phyloP scores from a whole-genome alignment of 441 rosid species.

The Manihot esculenta region DNA sequence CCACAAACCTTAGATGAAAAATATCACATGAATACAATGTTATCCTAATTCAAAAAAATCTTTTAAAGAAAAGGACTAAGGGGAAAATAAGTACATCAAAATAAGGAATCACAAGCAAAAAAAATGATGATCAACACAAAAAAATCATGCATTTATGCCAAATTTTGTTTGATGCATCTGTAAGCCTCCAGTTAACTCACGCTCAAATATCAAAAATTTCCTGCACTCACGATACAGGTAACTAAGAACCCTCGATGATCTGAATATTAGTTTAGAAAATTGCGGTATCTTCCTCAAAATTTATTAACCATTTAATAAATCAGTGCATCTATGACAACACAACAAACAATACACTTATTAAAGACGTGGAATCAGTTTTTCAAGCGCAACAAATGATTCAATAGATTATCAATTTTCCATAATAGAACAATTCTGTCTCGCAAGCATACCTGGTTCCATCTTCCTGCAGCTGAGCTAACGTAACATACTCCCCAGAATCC shows the following conservation, averaged over 20 bases:
- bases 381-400: not conserved
- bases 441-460: conserved; percentile 56
- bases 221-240: not conserved
- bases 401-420: not conserved
- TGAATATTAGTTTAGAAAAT: not conserved
- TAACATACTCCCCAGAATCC: conserved; percentile 56
- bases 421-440: not conserved
- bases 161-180: not conserved
- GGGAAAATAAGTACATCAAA: not conserved
- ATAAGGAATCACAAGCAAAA: not conserved
- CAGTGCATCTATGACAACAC: not conserved
- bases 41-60: not conserved
- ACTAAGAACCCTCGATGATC: not conserved
- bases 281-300: not conserved
- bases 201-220: not conserved
- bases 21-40: not conserved
- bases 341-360: not conserved
- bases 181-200: not conserved
- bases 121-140: not conserved
- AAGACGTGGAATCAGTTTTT: not conserved
- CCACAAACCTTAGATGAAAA: not conserved
- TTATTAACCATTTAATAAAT: not conserved
- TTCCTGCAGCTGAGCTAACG: conserved; percentile 58
- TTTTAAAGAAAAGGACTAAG: not conserved
- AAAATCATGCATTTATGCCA: conserved; percentile 1